Evolutionary conservation across 208 protist genomes (phyloP).

Genomic region (Crithidia brevicula): DNA sequence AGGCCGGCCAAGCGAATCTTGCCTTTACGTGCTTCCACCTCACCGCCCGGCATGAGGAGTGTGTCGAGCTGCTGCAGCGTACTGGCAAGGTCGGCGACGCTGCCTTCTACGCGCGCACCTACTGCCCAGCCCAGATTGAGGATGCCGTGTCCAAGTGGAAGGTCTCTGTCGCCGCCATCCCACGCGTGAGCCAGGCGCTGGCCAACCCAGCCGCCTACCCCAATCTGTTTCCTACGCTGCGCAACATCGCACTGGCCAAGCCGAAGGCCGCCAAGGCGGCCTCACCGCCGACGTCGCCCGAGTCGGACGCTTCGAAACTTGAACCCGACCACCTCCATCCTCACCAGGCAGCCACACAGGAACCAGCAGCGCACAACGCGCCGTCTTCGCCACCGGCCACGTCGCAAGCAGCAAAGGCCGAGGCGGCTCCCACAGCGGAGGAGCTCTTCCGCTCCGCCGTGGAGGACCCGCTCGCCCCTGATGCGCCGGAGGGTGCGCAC

Average conservation of each 20-base stretch:
- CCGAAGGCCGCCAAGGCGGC: background rate
- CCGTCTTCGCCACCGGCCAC: background rate
- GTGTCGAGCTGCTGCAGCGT: conserved; percentile 86
- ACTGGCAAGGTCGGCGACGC: conserved; percentile 92
- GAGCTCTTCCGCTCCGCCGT: background rate
- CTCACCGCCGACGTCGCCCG: background rate
- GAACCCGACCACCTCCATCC: background rate
- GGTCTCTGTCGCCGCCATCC: conserved; percentile 67
- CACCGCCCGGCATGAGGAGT: conserved; percentile 70
- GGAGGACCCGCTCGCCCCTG: background rate
- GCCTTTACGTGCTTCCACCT: conserved; percentile 95
- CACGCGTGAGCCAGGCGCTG: conserved; percentile 85
- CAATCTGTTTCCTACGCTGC: conserved; percentile 94
- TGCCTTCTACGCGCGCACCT: conserved; percentile 97
- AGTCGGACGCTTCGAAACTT: background rate
- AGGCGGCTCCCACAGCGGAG: background rate
- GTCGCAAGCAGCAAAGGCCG: background rate
- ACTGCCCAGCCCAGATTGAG: conserved; percentile 82
- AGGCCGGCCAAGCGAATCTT: conserved; percentile 89
- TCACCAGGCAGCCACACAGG: too few relatives aligned
- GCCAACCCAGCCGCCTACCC: conserved; percentile 94
- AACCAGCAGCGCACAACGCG: too few relatives aligned
- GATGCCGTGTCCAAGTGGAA: conserved; percentile 93
- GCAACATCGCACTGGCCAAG: background rate
- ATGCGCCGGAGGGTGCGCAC: background rate